Evolutionary conservation across 169 alveolate species (phyloP).

Genomic region (Babesia microti): DNA sequence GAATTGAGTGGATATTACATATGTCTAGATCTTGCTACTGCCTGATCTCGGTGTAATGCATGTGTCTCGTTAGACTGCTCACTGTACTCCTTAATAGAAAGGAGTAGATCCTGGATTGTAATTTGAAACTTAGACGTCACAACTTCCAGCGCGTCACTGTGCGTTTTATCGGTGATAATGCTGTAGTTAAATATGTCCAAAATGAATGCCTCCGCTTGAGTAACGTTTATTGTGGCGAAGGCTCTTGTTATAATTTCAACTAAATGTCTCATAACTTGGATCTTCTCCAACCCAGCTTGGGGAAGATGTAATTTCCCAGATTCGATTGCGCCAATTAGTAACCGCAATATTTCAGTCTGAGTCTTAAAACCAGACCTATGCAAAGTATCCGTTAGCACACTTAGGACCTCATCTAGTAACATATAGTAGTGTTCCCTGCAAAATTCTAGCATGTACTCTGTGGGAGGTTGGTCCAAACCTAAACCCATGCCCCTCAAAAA

Average conservation of each 20-base stretch:
- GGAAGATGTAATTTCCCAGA: constrained; percentile 39
- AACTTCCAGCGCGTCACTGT: constrained; percentile 3
- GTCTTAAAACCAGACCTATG: constrained; percentile 81
- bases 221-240: constrained; percentile 26
- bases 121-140: too few species aligned
- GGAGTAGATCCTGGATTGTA: too few species aligned
- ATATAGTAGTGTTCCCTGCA: constrained; percentile 69
- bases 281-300: constrained; percentile 17
- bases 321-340: constrained; percentile 23
- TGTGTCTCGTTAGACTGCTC: too few species aligned
- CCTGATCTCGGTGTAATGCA: too few species aligned
- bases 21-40: too few species aligned
- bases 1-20: too few species aligned
- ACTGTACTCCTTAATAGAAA: too few species aligned
- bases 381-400: constrained; percentile 77
- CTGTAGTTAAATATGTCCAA: constrained; percentile 45
- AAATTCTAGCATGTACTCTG: constrained; percentile 51
- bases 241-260: constrained; percentile 29
- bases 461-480: too few species aligned
- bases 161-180: constrained; percentile 10
- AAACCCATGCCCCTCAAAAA: constrained; percentile 47
- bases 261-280: constrained; percentile 37
- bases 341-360: constrained; percentile 58
- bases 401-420: constrained; percentile 69
- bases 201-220: constrained; percentile 41